Base-by-base conservation (phyloP, 2,329 filamentous ascomycete species). In the Cercospora zeae-maydis region DNA sequence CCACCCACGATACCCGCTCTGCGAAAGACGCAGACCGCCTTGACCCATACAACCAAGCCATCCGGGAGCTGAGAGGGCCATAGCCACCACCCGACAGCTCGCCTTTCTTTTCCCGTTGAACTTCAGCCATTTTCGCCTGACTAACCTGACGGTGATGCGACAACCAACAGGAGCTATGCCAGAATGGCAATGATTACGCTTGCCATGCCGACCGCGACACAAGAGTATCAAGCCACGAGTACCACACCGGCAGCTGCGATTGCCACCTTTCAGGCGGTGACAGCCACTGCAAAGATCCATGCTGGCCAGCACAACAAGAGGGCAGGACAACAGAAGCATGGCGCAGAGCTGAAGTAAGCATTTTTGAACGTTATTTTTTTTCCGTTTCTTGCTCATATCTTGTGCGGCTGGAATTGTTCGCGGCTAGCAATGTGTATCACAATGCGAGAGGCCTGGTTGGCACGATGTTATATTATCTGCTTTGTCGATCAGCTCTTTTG, bases 181-280 rank as follows among this genome's bases (percentile, higher is more conserved):
- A 57, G n/a, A 27, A 57, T 57, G 19, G 36, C 54, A 14, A 57
- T 27, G 34, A 42, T 39, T 31, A 57, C 54, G 36, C 54, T 57
- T 19, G 36, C 24, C 31, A 42, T 57, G 54, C 52, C 52, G 4
- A 21, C 27, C 37, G 34, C 27, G n/a, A 42, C 36, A 27, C 54
- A 42, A 47, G 42, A 47, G 13, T 47, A 47, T 47, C 42, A 47
- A 13, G 42, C 42, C 42, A 47, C 42, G 42, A 47, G 42, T 47
- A 21, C 19, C 21, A 24, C 42, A 47, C 42, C 42, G 42, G 21
- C 42, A 24, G 42, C 42, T 47, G 13, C 42, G 42, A 47, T 47
- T 19, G 21, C 42, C 19, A 47, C 42, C 42, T 47, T 47, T 8
- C 42, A 47, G 42, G 21, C 42, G 19, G 21, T 21, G 21, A 47